Conservation (phyloP, 371 early-diverging fungal genomes). For the Catenaria anguillulae region DNA sequence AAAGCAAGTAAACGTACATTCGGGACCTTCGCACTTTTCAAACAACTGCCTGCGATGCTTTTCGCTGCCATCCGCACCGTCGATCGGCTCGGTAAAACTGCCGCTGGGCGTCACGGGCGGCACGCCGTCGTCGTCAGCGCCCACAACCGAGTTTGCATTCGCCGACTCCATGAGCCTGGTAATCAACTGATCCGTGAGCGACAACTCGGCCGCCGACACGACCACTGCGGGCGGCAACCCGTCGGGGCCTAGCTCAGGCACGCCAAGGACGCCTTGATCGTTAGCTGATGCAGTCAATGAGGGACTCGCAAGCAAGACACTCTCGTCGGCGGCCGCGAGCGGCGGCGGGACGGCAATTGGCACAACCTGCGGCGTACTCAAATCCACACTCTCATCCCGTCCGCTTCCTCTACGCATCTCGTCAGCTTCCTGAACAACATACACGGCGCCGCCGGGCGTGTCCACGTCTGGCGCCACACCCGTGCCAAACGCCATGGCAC, state of each 20-base stretch:
- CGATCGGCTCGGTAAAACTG: no score
- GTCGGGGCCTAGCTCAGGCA: background rate
- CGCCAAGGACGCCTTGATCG: no score
- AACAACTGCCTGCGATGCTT: background rate
- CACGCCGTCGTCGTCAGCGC: background rate
- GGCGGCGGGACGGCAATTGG: background rate
- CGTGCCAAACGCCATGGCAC: slow-evolving; percentile 40
- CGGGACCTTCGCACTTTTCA: background rate
- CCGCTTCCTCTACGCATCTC: no score
- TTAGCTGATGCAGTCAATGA: no score
- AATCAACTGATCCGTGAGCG: slow-evolving; percentile 4
- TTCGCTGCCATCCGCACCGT: no score
- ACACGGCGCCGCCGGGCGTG: slow-evolving; percentile 36
- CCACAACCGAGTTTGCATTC: background rate
- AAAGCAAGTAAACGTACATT: background rate
- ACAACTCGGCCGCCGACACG: background rate
- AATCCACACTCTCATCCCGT: background rate
- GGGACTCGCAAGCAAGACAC: no score
- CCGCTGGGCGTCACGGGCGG: background rate
- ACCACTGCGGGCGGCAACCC: background rate
- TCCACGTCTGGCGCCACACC: slow-evolving; percentile 51
- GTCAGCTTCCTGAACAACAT: background rate
- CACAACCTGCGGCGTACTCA: background rate
- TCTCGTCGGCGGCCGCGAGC: background rate
- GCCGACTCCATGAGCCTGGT: background rate